phyloP scores from a whole-genome alignment of 352 stramenopile genomes.

The Phytopythium kandeliae region DNA sequence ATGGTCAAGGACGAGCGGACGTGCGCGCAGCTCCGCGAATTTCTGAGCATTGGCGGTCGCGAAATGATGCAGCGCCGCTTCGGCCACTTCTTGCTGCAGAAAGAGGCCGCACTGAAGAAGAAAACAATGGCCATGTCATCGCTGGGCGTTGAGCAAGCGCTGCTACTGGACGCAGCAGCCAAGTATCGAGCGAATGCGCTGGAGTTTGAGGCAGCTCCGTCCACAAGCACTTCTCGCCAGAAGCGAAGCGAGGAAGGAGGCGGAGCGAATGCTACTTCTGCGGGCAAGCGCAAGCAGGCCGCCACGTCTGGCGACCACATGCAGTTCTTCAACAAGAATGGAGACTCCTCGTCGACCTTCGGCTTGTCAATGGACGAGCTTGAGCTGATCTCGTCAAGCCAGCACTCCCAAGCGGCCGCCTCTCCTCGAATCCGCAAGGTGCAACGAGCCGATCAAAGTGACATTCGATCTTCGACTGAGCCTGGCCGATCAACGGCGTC shows the following conservation, averaged over 20 bases:
- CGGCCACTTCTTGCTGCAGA: constrained; percentile 72
- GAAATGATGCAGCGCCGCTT: constrained; percentile 86
- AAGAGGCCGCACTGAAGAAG: constrained; percentile 46
- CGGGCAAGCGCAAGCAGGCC: constrained; percentile 14
- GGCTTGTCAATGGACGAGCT: constrained; percentile 68
- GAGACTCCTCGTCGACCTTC: constrained; percentile 35
- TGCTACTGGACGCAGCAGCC: constrained; percentile 50
- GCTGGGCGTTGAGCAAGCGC: constrained; percentile 51
- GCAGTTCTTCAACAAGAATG: constrained; percentile 4
- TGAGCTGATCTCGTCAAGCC: constrained; percentile 31
- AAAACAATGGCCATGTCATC: constrained; percentile 34
- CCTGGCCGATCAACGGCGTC: background rate
- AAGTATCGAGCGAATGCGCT: constrained; percentile 43
- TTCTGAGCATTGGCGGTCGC: constrained; percentile 63
- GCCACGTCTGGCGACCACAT: background rate
- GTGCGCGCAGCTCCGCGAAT: constrained; percentile 76
- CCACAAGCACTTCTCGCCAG: constrained; percentile 2
- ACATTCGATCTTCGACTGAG: constrained; percentile 1
- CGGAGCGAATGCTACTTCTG: constrained; percentile 7
- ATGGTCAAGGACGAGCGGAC: constrained; percentile 90
- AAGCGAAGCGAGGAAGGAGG: constrained; percentile 13
- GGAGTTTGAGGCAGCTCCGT: constrained; percentile 18
- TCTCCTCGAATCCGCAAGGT: constrained; percentile 10
- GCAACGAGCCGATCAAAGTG: constrained; percentile 12
- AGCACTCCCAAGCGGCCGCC: constrained; percentile 2